Base-by-base conservation (phyloP, 2,329 filamentous ascomycete genomes). In the Thielaviopsis euricoi region DNA sequence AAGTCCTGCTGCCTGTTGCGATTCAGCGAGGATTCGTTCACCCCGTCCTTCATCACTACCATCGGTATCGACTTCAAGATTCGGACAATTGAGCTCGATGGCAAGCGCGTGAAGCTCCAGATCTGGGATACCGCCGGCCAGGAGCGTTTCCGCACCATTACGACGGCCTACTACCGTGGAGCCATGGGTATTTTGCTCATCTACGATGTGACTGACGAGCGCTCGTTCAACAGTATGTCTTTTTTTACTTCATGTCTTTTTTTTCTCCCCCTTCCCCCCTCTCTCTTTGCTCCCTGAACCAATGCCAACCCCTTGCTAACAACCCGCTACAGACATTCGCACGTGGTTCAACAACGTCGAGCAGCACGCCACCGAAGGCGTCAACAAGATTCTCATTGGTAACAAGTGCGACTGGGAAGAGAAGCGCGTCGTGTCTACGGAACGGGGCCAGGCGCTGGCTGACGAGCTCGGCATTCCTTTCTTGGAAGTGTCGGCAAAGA, bases 351-450 rank as follows among this genome's bases (percentile, higher is more conserved):
- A 90, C 69, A 97, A 98, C 74, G 90, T 96, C 65, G 90, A 96
- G 71, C 90, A 95, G 73, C 90, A 98, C 74, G 93, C 93, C 60
- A 95, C 89, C 66, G 93, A 97, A 75, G 93, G 93, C 67, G 93
- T 98, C 69, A 96, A 97, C 82, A 98, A 97, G 79, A 97, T 98
- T 69, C 81, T 98, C 64, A 96, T 98, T 65, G 93, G 93, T 70
- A 98, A 98, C 81, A 98, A 98, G 76, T 98, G 93, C 75, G 93
- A 98, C 74, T 97, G 93, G 93, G 93, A 97, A 73, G 93, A 98
- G 75, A 97, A 97, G 80, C 86, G 93, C 65, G 89, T 87, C 58
- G 87, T 98, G 49, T 89, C 88, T 54, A 95, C 87, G 61, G 90
- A 96, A 71, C 86, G 89, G 68, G 93, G 93, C 65, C 90, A 98